Evolutionary conservation across 345 rosid species (phyloP), one percentile per base, ranked within the genome.

Genomic region (Luvunga scandens): DNA sequence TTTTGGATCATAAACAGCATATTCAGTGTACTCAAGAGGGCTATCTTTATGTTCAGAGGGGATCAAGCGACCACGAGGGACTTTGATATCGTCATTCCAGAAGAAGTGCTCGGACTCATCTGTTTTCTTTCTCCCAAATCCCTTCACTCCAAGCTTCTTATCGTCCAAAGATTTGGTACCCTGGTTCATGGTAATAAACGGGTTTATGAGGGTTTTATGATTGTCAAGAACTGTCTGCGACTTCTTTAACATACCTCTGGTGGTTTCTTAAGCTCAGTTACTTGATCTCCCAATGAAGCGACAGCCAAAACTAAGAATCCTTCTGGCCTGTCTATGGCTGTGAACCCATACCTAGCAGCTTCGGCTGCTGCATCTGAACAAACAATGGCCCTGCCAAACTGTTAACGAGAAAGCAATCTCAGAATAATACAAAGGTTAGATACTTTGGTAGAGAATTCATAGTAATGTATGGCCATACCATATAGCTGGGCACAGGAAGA

Each of bases 381-480:
- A n/a, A 96, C 92, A 8, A 94, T 87, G 0, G 93, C 98, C 76
- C 60, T 90, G 61, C 97, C 98, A 59, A 96, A 89, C 99, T 92
- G 80, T 1, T 7, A 18, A 2, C 1, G 14, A 38, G 10, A 18
- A 60, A 21, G 5, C 28, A 8, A 22, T 30, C 13, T 16, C 28
- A 9, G 27, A 31, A 39, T 60, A 13, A 21, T 13, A n/a, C 14
- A 56, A 59, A 36, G 27, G 42, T 66, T 8, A 48, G 12, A 27
- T 48, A 34, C 25, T 14, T 12, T 7, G 18, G 38, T 62, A 34
- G n/a, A 22, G 22, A 22, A 66, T 19, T 66, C 48, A 19, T 7
- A 8, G 9, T 33, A 25, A 38, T 21, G 10, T 7, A 18, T 30
- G 19, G 45, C 24, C 66, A 57, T 85, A 92, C 97, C 98, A 92